Conservation (phyloP, 495 filamentous ascomycete genomes). For the Xylaria nigripes region DNA sequence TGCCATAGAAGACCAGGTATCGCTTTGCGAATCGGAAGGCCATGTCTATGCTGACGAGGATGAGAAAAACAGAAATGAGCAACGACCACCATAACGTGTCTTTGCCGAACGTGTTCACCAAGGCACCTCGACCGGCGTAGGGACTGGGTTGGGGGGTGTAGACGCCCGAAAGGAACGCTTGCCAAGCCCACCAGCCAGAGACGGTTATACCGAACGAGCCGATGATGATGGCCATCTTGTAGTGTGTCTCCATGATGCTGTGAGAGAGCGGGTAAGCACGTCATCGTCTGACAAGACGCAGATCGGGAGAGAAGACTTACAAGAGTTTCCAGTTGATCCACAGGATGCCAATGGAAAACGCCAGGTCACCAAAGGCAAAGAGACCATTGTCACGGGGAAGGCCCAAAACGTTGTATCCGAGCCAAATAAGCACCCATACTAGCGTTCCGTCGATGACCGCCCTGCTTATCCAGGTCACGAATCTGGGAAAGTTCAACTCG, state of each 20-base stretch:
- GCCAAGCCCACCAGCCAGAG: conserved; percentile 55
- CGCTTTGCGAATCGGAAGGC: conserved; percentile 29
- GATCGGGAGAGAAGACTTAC: conserved; percentile 29
- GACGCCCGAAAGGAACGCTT: conserved; percentile 57
- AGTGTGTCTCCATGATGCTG: conserved; percentile 66
- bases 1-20: conserved; percentile 26
- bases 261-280: neutral
- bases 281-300: neutral
- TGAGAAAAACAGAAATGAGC: conserved; percentile 39
- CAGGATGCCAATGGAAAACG: conserved; percentile 61
- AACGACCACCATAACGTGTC: conserved; percentile 72
- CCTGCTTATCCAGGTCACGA: conserved; percentile 72
- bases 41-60: conserved; percentile 29
- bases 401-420: conserved; percentile 48
- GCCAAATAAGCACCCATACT: conserved; percentile 66
- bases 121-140: conserved; percentile 63
- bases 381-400: conserved; percentile 44
- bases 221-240: conserved; percentile 62
- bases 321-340: conserved; percentile 72
- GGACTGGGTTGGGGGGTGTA: conserved; percentile 55
- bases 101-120: conserved; percentile 57
- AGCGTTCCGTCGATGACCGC: conserved; percentile 66
- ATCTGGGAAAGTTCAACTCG: conserved; percentile 69
- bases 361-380: conserved; percentile 67
- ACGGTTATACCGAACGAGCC: conserved; percentile 52